Evolutionary conservation across 2,329 filamentous ascomycete genomes (phyloP), one percentile per base, ranked within the genome.

Genomic region (Clonostachys rhizophaga): DNA sequence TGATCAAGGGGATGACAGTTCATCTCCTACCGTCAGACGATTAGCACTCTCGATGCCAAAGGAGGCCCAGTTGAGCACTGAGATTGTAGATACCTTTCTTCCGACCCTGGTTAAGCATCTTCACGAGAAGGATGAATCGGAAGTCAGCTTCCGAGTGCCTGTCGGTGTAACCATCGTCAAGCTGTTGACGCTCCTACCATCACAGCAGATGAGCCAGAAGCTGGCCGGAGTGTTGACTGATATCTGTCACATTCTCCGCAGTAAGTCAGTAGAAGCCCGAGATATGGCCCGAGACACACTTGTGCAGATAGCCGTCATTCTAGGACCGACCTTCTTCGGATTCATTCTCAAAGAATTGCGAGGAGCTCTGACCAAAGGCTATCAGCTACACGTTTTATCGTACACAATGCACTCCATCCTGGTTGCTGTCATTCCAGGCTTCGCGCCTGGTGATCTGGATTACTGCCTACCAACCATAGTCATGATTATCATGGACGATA

Each of bases 351-450:
- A 91, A 60, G 91, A 97, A 62, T 73, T 99, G 20, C 80, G 90
- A 44, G 86, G 86, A 48, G 89, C 92, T 7, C 75, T 99, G 12
- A 85, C 84, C 42, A 81, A 85, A 57, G 94, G 94, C 5, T 96
- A 95, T 59, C 94, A 99, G 59, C 78, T 97, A 37, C 94, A 99
- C 63, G 91, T 99, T 10, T 74, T 99, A 20, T 96, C 92, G 0
- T 99, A 89, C 64, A 97, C 94, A 0, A 81, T 99, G 62, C 94
- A 99, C 67, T 89, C 91, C 0, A 89, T 99, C 44, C 72, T 99
- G 17, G 82, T 96, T 11, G 78, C 83, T 6, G 82, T 86, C 9
- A 82, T 86, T 11, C 85, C 89, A 10, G 75, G 81, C 3, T 87
- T 90, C 57, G 74, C 82, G 39, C 84, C 90, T 16, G 94, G 95